Evolutionary conservation across 2,329 filamentous ascomycete species (phyloP), one percentile per base, ranked within the genome.

Genomic region (Reticulascus tulasneorum): DNA sequence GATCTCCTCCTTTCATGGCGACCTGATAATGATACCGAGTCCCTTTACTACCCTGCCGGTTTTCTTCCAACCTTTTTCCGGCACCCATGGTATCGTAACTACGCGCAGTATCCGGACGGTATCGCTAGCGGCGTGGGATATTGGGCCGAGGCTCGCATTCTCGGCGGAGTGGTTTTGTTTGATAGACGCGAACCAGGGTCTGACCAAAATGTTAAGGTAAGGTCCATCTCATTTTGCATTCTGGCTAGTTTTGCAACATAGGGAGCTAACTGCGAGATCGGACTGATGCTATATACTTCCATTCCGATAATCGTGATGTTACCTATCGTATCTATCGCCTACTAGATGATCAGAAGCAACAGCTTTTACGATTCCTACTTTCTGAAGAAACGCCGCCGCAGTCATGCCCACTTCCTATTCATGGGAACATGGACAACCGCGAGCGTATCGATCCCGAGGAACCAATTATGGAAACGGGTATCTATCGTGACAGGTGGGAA

Each of bases 151-250:
- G 33, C 36, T 13, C 47, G 47, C 16, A 53, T 55, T 23, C 38
- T 56, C 11, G 53, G 54, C 11, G 54, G 54, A n/a, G 54, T 58
- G 2, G 41, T 49, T 0, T 25, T 56, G 5, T 58, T 58, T 27
- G 50, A 56, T 27, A 38, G 54, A 19, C 36, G 33, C n/a, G n/a
- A n/a, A n/a, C n/a, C n/a, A n/a, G n/a, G n/a, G n/a, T n/a, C n/a
- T n/a, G n/a, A n/a, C n/a, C n/a, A n/a, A n/a, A n/a, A n/a, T n/a
- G n/a, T n/a, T n/a, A n/a, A n/a, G n/a, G n/a, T n/a, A n/a, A n/a
- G n/a, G n/a, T n/a, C n/a, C n/a, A n/a, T n/a, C n/a, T n/a, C n/a
- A n/a, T n/a, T n/a, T n/a, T n/a, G n/a, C n/a, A n/a, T n/a, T n/a
- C n/a, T n/a, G n/a, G n/a, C n/a, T n/a, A n/a, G n/a, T n/a, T n/a